Base-by-base conservation (phyloP, 192 early-diverging fungal species). In the Phycomyces blakesleeanus region DNA sequence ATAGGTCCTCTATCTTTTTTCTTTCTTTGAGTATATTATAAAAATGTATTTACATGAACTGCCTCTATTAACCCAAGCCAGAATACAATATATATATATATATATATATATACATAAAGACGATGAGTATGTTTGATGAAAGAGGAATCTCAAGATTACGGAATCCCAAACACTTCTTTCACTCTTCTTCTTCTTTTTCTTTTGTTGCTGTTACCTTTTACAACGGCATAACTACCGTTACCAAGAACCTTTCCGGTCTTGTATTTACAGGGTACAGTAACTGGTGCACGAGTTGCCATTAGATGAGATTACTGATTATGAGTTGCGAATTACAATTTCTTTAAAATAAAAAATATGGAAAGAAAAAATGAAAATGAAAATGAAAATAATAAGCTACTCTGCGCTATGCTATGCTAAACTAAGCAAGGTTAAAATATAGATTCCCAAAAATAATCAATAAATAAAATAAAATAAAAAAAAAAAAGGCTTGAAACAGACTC, bases 171-270 rank as follows among this genome's bases (percentile, higher is more conserved):
- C 40, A 6, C 14, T 41, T 14, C 14, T 14, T 41, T 41, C 14
- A 10, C 40, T 41, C 8, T 41, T 14, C 14, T 6, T 41, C 40
- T 41, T 6, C 14, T 14, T 41, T 6, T 41, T 41, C 14, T 41
- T 41, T 6, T 7, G 2, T 52, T 52, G 8, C 42, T 11, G 25
- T 49, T 77, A 85, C 83, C 83, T 79, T 87, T 87, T 53, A 87
- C 86, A 0, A 76, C 76, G 51, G 86, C 86, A 72, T 87, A 87
- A 41, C 82, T 87, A 24, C 86, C 86, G 60, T 86, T 79, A 8
- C 86, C 86, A 22, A 87, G 77, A 15, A 76, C 74, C 51, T 73
- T 83, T 61, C 86, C 86, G n/a, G 84, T 86, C 61, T 82, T 83
- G 74, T 87, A 87, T 61, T 83, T 78, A 60, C 83, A 85, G 20